Base-by-base conservation (phyloP, 2,329 filamentous ascomycete species). In the Mycogone perniciosa region DNA sequence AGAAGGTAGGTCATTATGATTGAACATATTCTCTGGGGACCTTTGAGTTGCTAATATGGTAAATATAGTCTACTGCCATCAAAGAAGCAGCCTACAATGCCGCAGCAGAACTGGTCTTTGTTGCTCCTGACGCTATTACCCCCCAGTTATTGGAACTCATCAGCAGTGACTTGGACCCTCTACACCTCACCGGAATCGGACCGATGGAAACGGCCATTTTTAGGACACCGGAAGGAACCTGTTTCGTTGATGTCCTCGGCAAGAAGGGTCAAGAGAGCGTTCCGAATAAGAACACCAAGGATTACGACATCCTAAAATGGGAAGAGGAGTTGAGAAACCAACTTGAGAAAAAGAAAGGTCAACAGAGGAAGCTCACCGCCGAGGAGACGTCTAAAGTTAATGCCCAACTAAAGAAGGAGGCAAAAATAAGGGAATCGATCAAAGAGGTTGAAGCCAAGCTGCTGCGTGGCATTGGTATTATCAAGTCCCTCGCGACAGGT, bases 271-370 rank as follows among this genome's bases (percentile, higher is more conserved):
- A 82, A 52, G 81, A 81, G 54, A 73, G 76, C 35, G 72, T 86
- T 2, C 83, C 89, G 3, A 86, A 90, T 69, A 97, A 96, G 71
- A 96, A 89, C 61, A 85, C 82, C 44, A 96, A 95, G 66, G 93
- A 97, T 65, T 96, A 96, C 61, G 89, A 99, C 60, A 95, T 89
- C 1, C 70, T 96, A 38, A 96, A 96, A 68, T 99, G 95, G 93
- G 93, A 99, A 68, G 87, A 92, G 65, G 93, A 99, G 57, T 76
- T 99, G 6, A 80, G 91, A 51, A 79, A 82, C 37, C 89, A 96
- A 60, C 71, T 99, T 38, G 90, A 91, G n/a, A 79, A 88, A 64
- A 99, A 97, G 74, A 96, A 92, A 67, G 92, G 92, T 1, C 82
- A 88, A 54, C 83, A 89, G 60, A 92, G 90, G 72, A 99, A 96